Evolutionary conservation across 768 basidiomycete genomes (phyloP), one percentile per base, ranked within the genome.

Genomic region (Serendipita sp.): DNA sequence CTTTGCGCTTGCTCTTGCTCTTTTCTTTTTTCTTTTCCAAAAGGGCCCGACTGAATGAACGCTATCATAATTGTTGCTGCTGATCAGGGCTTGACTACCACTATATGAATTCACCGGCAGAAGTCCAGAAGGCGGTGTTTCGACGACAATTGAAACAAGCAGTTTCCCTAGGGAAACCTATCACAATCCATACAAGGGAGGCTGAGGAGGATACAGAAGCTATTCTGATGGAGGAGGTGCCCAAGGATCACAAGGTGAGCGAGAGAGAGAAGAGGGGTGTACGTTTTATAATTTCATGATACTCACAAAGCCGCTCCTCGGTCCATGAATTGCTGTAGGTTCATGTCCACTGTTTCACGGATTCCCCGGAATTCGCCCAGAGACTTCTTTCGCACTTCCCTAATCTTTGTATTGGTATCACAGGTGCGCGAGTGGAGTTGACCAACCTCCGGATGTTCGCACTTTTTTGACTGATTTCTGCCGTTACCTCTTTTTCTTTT

Each of bases 291-390:
- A 52, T 23, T 23, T 52, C 48, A 8, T 16, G 6, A 8, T 33
- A 8, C 48, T 52, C 8, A 18, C 31, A 1, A 52, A 6, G 31
- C 48, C 31, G 1, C 31, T 52, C 31, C 48, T 16, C 18, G 18
- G n/a, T 13, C 13, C 40, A 40, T 40, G 40, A 40, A 40, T 40
- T 40, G 0, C 40, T 23, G n/a, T 65, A 88, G 84, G 84, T 93
- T 33, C 91, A 93, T 69, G 77, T 94, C 3, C 91, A 93, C 67
- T 94, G 91, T 70, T 93, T 88, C 72, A 91, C 90, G 1, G 90
- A 92, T 71, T 77, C 85, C 0, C 88, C 88, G 0, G 83, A 76
- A 18, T 85, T 91, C 67, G 91, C 85, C 0, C 76, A 76, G 44
- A 79, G 85, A 2, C 76, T 94, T 15, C 76, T 92, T 1, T 81